phyloP scores from a whole-genome alignment of 2,329 filamentous ascomycete species.

The Cercospora sp. region DNA sequence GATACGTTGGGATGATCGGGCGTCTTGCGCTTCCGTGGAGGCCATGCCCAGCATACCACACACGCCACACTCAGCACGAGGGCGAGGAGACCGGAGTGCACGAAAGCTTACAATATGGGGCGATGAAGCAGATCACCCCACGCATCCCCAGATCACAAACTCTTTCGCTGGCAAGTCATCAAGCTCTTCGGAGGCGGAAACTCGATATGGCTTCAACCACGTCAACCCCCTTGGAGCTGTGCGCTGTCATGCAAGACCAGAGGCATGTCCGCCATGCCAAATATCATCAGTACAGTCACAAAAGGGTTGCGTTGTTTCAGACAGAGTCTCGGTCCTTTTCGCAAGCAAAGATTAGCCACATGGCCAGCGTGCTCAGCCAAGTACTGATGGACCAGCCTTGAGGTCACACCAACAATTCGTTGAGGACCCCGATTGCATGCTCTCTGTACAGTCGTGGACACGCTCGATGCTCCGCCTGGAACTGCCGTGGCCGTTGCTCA shows the following conservation, averaged over 20 bases:
- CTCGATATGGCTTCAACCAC: background rate
- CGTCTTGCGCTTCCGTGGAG: background rate
- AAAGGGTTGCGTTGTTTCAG: background rate
- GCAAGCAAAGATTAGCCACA: background rate
- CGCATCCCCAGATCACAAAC: background rate
- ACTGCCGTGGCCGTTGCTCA: background rate
- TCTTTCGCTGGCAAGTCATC: background rate
- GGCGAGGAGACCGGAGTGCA: background rate
- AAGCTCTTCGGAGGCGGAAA: background rate
- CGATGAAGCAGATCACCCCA: background rate
- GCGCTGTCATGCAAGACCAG: background rate
- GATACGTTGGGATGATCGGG: background rate
- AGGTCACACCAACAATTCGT: background rate
- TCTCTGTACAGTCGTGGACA: background rate
- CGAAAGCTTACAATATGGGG: background rate
- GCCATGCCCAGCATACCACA: background rate
- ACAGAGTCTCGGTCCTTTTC: background rate
- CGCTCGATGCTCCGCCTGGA: background rate
- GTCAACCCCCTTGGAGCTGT: background rate
- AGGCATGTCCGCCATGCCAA: background rate
- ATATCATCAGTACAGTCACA: background rate
- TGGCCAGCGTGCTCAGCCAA: background rate
- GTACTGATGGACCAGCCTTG: background rate
- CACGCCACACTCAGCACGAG: background rate
- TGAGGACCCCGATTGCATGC: background rate